Percentiles rank a stretch among this genome's conserved stretches.
These are phyloP conservation scores for Aspergillus bombycis DNA, from an alignment of 2,329 filamentous ascomycete genomes.

Conservation along the genomic window DNA sequence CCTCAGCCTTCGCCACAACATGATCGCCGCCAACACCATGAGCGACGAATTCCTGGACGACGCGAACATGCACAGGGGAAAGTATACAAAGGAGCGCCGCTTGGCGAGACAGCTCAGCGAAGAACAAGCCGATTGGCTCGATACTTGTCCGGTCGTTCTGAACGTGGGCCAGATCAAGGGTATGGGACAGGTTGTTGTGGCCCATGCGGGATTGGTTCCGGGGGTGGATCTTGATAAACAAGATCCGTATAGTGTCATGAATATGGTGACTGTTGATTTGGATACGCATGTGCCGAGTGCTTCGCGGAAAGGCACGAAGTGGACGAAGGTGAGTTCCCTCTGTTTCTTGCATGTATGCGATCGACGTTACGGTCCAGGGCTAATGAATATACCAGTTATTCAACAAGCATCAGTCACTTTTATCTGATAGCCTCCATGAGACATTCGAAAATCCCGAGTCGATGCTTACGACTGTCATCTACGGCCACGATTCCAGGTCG, in stretches of 20 bases:
- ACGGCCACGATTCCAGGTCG: constrained; percentile 79
- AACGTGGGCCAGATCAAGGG: constrained; percentile 65
- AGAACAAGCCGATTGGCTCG: constrained; percentile 70
- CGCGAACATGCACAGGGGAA: constrained; percentile 32
- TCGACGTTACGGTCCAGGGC: not conserved
- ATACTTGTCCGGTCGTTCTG: constrained; percentile 75
- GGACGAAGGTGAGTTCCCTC: constrained; percentile 59
- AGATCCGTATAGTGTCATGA: constrained; percentile 84
- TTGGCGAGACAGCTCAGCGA: constrained; percentile 61
- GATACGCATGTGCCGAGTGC: constrained; percentile 61
- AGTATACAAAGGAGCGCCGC: constrained; percentile 43
- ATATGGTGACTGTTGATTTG: constrained; percentile 79
- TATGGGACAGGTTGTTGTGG: constrained; percentile 70
- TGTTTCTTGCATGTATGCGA: not conserved
- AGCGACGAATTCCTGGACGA: constrained; percentile 22
- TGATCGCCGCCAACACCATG: constrained; percentile 32
- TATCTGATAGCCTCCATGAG: constrained; percentile 27
- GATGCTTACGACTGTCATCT: constrained; percentile 70
- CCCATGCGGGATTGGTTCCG: constrained; percentile 84
- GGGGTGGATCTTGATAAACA: constrained; percentile 70
- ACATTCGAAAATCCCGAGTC: constrained; percentile 24
- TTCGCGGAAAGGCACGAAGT: constrained; percentile 60
- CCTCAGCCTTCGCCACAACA: constrained; percentile 64
- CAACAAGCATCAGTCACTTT: constrained; percentile 50
- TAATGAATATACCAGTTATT: constrained; percentile 45